phyloP scores from a whole-genome alignment of 2,329 filamentous ascomycete genomes.

The Cordyceps tenuipes region DNA sequence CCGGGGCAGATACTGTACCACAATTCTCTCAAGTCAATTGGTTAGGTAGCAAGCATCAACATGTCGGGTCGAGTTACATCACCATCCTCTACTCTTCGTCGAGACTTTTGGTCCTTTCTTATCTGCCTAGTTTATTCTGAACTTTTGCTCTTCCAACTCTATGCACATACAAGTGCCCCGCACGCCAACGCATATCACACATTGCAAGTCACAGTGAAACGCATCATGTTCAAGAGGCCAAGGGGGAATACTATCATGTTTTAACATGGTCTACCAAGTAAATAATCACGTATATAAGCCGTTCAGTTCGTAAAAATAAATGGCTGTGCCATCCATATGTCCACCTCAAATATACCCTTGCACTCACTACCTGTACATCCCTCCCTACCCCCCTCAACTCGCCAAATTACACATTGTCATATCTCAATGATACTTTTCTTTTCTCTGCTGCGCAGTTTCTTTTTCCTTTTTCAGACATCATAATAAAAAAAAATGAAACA shows the following conservation, averaged over 20 bases:
- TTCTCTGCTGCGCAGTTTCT: background rate
- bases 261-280: background rate
- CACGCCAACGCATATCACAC: background rate
- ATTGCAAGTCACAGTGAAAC: background rate
- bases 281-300: slow-evolving; percentile 6
- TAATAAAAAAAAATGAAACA: background rate
- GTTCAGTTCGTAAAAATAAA: slow-evolving; percentile 9
- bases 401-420: background rate
- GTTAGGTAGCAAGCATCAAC: background rate
- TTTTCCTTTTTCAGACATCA: background rate
- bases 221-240: background rate
- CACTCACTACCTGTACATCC: background rate
- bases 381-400: background rate
- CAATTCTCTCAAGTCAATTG: background rate
- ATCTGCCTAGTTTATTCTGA: background rate
- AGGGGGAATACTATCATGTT: background rate
- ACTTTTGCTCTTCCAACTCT: background rate
- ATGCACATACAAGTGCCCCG: too few relatives aligned
- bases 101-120: background rate
- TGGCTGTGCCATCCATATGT: slow-evolving; percentile 6
- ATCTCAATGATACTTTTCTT: background rate
- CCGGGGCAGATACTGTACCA: slow-evolving; percentile 4
- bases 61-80: background rate
- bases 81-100: background rate
- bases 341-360: background rate